These are phyloP conservation scores for Ustilago trichophora DNA, from an alignment of 1,284 basidiomycete species.

Conservation along the genomic window DNA sequence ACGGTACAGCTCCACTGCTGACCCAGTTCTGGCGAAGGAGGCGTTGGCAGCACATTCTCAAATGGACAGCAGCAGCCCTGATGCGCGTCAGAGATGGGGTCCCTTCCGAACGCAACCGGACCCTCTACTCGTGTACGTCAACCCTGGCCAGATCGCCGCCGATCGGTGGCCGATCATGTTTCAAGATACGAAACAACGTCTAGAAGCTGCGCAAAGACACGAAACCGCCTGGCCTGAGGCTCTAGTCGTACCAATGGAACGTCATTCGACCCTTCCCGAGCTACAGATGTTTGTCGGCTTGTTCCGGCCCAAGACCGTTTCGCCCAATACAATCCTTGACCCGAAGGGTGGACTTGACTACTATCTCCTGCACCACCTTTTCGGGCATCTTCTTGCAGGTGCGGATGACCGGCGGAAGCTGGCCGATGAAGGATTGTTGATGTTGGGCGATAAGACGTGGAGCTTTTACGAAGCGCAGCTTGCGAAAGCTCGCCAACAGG, in stretches of 20 bases:
- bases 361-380: conserved; percentile 43
- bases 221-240: conserved; percentile 42
- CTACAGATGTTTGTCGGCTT: conserved; percentile 79
- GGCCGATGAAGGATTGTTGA: conserved; percentile 26
- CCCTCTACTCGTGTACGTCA: conserved; percentile 40
- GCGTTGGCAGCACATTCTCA: conserved; percentile 26
- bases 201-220: conserved; percentile 61
- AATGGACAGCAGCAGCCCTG: conserved; percentile 24
- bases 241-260: conserved; percentile 72
- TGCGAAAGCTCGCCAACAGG: conserved; percentile 18
- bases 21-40: conserved; percentile 7
- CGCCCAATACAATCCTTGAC: conserved; percentile 44
- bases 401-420: conserved; percentile 19
- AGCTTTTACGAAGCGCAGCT: conserved; percentile 40
- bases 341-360: conserved; percentile 40
- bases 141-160: conserved; percentile 64
- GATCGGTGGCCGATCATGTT: conserved; percentile 74
- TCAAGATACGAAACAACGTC: conserved; percentile 68
- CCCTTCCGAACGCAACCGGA: conserved; percentile 17
- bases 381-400: conserved; percentile 30
- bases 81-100: conserved; percentile 27
- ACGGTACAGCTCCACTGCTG: conserved; percentile 1
- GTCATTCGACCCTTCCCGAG: conserved; percentile 86
- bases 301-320: conserved; percentile 69
- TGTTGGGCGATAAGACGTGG: conserved; percentile 40